Percentiles rank a stretch among this genome's conserved stretches.
phyloP scores from a whole-genome alignment of 306 rosid species.

The Delonix regia region DNA sequence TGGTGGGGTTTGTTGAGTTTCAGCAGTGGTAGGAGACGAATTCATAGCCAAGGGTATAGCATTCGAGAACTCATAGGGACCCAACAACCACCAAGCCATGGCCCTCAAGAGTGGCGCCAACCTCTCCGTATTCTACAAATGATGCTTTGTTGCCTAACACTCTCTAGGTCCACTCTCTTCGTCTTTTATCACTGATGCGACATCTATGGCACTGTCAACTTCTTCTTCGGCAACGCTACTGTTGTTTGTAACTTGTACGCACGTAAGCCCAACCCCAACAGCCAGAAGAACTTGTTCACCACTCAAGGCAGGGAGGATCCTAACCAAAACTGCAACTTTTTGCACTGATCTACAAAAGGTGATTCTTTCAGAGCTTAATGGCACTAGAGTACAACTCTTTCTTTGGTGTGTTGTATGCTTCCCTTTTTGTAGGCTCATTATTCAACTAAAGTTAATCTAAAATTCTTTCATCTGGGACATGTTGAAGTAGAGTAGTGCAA shows the following conservation, averaged over 20 bases:
- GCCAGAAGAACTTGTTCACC: constrained; percentile 76
- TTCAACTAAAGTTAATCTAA: too few species aligned
- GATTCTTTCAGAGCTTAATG: too few species aligned
- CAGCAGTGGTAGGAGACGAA: constrained; percentile 74
- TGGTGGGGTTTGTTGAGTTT: background rate
- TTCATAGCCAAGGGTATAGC: constrained; percentile 85
- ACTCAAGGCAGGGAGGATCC: constrained; percentile 90
- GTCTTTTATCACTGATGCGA: constrained; percentile 89
- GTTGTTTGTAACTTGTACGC: constrained; percentile 79
- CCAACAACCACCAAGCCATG: constrained; percentile 87
- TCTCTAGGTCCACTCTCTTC: constrained; percentile 77
- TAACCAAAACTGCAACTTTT: constrained; percentile 79
- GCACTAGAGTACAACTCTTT: constrained; percentile 80
- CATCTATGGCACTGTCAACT: constrained; percentile 79
- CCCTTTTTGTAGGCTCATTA: too few species aligned
- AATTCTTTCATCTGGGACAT: too few species aligned
- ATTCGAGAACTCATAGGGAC: constrained; percentile 80
- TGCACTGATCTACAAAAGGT: too few species aligned
- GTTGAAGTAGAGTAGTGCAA: too few species aligned
- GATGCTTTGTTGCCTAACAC: constrained; percentile 90
- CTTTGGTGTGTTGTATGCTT: too few species aligned
- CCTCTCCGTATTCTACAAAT: constrained; percentile 68
- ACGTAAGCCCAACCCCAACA: constrained; percentile 58
- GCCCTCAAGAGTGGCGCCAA: constrained; percentile 71
- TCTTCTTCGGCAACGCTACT: constrained; percentile 83